Conservation (phyloP, 139 green algal species). For the Volvox reticuliferus region DNA sequence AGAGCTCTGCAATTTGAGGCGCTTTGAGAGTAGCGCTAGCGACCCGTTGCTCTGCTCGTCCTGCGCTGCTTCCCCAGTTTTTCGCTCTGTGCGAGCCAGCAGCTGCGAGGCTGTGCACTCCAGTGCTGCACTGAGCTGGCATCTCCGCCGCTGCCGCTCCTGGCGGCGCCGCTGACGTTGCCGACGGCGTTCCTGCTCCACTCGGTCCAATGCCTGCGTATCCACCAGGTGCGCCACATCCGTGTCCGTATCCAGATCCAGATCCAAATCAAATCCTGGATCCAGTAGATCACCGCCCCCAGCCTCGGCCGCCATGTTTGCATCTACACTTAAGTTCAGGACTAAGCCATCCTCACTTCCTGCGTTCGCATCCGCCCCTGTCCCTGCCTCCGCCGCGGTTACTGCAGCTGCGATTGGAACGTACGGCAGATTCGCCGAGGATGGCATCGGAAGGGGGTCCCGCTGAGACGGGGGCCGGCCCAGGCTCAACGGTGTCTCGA, state of each 20-base stretch:
- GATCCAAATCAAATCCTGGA: neutral
- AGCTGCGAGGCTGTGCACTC: constrained; percentile 19
- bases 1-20: neutral
- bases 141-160: neutral
- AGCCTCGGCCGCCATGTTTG: too few relatives aligned
- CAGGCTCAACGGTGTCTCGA: neutral
- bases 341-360: neutral
- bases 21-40: neutral
- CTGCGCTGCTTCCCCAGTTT: neutral
- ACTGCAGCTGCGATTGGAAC: neutral
- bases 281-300: too few relatives aligned
- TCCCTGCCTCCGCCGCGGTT: neutral
- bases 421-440: neutral
- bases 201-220: neutral
- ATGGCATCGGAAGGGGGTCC: neutral
- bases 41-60: neutral
- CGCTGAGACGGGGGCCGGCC: neutral
- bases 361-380: too few relatives aligned
- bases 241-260: neutral
- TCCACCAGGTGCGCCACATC: constrained; percentile 24
- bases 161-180: constrained; percentile 10
- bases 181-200: neutral
- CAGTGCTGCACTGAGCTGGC: neutral
- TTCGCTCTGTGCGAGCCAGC: neutral
- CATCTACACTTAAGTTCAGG: neutral